Evolutionary conservation across 257 asterid genomes (phyloP).

Genomic region (Solanum habrochaites): DNA sequence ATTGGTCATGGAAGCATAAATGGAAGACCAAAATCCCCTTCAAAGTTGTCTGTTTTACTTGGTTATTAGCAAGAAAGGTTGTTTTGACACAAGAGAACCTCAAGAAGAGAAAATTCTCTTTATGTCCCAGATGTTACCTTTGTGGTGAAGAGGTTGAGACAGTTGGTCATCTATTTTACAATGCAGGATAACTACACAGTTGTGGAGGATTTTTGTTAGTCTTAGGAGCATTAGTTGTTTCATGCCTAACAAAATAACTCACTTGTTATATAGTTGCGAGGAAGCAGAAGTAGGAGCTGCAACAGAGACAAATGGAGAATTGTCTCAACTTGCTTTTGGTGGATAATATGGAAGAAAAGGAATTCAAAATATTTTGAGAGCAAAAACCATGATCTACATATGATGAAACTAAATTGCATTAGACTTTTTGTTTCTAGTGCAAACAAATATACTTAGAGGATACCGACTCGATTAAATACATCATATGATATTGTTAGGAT

Average conservation of each 20-base stretch:
- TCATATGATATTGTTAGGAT: background rate
- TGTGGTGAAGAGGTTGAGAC: background rate
- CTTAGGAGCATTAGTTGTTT: background rate
- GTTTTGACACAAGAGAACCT: background rate
- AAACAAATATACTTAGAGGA: background rate
- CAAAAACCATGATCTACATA: background rate
- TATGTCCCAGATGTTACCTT: background rate
- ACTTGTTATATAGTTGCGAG: background rate
- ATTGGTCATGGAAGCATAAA: background rate
- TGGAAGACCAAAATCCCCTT: background rate
- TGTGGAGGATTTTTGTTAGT: background rate
- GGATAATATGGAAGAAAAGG: background rate
- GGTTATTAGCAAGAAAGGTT: background rate
- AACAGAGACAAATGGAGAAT: background rate
- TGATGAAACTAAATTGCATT: background rate
- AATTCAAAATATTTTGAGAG: background rate
- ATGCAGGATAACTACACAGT: background rate
- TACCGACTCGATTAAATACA: background rate
- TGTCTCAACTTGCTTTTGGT: background rate
- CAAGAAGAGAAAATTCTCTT: background rate
- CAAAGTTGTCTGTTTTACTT: background rate
- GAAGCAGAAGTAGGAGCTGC: background rate
- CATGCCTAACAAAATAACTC: background rate
- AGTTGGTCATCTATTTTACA: background rate
- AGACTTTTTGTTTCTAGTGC: background rate